Base-by-base conservation (phyloP, 2,329 filamentous ascomycete genomes). In the Phyllosticta capitalensis region DNA sequence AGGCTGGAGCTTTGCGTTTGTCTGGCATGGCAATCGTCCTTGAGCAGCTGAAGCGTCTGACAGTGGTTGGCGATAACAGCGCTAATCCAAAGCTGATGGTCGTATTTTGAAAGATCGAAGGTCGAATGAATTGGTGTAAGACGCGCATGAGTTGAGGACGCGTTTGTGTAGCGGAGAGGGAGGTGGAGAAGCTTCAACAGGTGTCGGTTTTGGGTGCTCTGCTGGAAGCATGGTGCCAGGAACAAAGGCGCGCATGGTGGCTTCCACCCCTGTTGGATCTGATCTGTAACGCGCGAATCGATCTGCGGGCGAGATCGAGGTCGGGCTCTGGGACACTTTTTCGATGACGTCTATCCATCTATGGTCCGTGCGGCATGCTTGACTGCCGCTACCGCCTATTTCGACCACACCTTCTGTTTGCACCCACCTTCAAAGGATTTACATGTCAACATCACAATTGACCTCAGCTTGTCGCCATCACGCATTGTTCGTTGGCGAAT, bases 1-100 rank as follows among this genome's bases (percentile, higher is more conserved):
- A 56, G 22, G 67, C 64, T n/a, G 57, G 58, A 19, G 62, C 63
- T 65, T 71, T 71, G 60, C 71, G 69, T 60, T 72, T 72, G 7
- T 67, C 63, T 3, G 71, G 67, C 65, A 74, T 74, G 14, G 26
- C 64, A 22, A 38, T 17, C 9, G 7, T 21, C n/a, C 10, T 9
- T 7, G 52, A 45, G 7, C 26, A 52, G 38, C 55, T 24, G 2
- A 60, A 9, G 12, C n/a, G 9, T 19, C 58, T n/a, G 6, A 5
- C 3, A 5, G n/a, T 17, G 3, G 30, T 9, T 0, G 52, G 26
- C 4, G 52, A 19, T 1, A 14, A 7, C 2, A 7, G 33, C 17
- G 5, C 38, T n/a, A 14, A 9, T 7, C 22, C 19, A 19, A 17
- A 5, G 49, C 49, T 22, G 19, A 12, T 10, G 12, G 2, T 30